Evolutionary conservation across 768 basidiomycete genomes (phyloP).

Genomic region (Hygrocybe punicea): DNA sequence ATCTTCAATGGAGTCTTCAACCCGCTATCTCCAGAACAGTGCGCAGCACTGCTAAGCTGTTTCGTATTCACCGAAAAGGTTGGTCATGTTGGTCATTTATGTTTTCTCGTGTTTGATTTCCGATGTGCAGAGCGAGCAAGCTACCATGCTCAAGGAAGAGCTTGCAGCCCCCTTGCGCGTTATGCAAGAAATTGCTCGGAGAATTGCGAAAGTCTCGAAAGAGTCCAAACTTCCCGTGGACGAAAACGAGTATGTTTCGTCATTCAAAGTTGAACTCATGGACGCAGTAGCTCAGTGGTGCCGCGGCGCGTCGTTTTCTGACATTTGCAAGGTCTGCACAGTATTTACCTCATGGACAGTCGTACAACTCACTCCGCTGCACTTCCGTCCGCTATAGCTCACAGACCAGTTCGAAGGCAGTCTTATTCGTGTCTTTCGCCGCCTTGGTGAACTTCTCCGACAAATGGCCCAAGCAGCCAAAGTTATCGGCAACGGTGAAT

Average conservation of each 20-base stretch:
- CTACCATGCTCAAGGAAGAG: constrained; percentile 86
- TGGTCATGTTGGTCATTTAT: not conserved
- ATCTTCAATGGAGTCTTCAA: constrained; percentile 98
- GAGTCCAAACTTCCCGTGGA: constrained; percentile 87
- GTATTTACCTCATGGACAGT: not conserved
- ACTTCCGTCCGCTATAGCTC: no score
- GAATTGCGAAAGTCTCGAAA: constrained; percentile 95
- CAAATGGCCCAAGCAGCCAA: constrained; percentile 96
- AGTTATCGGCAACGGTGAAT: constrained; percentile 92
- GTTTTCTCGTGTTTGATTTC: not conserved
- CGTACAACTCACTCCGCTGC: not conserved
- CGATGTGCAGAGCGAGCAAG: constrained; percentile 69
- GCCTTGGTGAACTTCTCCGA: constrained; percentile 87
- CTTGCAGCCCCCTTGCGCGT: constrained; percentile 86
- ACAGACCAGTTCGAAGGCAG: constrained; percentile 97
- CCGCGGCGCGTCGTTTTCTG: constrained; percentile 92
- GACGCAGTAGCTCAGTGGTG: constrained; percentile 98
- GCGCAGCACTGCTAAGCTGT: constrained; percentile 90
- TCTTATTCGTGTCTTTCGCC: constrained; percentile 92
- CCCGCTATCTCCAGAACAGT: constrained; percentile 82
- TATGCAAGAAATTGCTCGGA: constrained; percentile 92
- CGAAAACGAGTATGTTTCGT: constrained; percentile 92
- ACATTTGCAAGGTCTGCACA: constrained; percentile 83
- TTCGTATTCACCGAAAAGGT: constrained; percentile 99
- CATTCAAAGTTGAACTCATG: constrained; percentile 99